Conservation (phyloP, 2,329 filamentous ascomycete species). For the Fusarium veterinarium region DNA sequence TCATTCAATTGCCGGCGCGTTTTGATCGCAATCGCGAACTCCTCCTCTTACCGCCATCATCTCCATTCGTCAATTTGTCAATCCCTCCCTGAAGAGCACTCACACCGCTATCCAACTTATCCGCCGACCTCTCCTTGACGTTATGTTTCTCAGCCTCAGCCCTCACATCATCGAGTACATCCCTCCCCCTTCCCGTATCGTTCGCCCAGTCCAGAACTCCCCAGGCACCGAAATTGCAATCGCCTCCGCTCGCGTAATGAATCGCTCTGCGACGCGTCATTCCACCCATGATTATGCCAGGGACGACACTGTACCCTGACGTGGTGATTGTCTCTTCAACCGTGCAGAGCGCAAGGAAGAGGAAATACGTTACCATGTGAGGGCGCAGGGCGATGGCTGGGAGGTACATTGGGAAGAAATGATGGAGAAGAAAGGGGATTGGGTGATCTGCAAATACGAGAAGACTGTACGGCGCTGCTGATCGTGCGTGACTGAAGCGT, state of each 20-base stretch:
- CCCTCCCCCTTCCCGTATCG: conserved; percentile 65
- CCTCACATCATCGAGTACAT: conserved; percentile 64
- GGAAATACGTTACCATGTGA: conserved; percentile 78
- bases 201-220: conserved; percentile 72
- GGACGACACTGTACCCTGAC: conserved; percentile 73
- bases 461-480: conserved; percentile 70
- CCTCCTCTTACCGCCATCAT: conserved; percentile 43
- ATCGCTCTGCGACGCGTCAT: conserved; percentile 56
- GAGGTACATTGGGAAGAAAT: conserved; percentile 73
- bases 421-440: conserved; percentile 69
- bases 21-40: conserved; percentile 44
- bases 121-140: conserved; percentile 56
- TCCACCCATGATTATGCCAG: conserved; percentile 65
- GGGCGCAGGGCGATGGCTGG: conserved; percentile 73
- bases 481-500: conserved; percentile 63
- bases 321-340: conserved; percentile 74
- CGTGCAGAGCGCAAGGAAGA: conserved; percentile 72
- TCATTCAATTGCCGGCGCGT: conserved; percentile 13
- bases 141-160: conserved; percentile 68
- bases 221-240: conserved; percentile 71
- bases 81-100: conserved; percentile 50
- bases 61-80: conserved; percentile 43
- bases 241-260: conserved; percentile 67
- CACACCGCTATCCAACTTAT: conserved; percentile 50
- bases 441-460: conserved; percentile 77